Conservation (phyloP, 2,329 filamentous ascomycete species). For the Phialophora chinensis region DNA sequence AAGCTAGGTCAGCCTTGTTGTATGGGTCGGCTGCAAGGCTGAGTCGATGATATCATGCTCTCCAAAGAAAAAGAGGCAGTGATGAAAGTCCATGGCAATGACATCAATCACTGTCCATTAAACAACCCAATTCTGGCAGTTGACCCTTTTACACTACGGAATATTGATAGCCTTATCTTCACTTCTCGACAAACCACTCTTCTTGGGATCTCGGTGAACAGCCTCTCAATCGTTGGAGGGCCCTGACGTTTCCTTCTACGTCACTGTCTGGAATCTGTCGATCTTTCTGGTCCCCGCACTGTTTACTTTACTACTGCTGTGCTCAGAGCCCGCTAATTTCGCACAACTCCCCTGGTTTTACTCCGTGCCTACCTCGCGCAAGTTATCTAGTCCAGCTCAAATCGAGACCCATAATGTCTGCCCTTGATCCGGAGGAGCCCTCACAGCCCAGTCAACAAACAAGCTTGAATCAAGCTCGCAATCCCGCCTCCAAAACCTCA, state of each 20-base stretch:
- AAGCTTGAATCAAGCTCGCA: conserved; percentile 40
- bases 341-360: not conserved
- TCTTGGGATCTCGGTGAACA: not conserved
- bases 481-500: conserved; percentile 40
- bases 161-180: conserved; percentile 1
- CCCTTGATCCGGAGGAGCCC: conserved; percentile 39
- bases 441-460: conserved; percentile 42
- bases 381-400: not conserved
- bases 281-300: not conserved
- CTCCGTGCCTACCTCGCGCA: not conserved
- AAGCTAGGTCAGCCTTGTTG: not conserved
- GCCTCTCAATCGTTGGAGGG: not conserved
- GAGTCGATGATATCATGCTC: not conserved
- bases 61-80: not conserved
- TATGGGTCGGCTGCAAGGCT: not conserved
- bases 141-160: not conserved
- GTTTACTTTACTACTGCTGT: not conserved
- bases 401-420: conserved; percentile 28
- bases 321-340: not conserved
- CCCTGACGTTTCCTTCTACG: not conserved
- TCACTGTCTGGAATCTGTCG: not conserved
- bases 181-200: not conserved
- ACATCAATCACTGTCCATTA: not conserved
- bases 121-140: not conserved
- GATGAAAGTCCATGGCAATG: not conserved